phyloP scores from a whole-genome alignment of 2,329 filamentous ascomycete species.

The Fusarium papillatum region DNA sequence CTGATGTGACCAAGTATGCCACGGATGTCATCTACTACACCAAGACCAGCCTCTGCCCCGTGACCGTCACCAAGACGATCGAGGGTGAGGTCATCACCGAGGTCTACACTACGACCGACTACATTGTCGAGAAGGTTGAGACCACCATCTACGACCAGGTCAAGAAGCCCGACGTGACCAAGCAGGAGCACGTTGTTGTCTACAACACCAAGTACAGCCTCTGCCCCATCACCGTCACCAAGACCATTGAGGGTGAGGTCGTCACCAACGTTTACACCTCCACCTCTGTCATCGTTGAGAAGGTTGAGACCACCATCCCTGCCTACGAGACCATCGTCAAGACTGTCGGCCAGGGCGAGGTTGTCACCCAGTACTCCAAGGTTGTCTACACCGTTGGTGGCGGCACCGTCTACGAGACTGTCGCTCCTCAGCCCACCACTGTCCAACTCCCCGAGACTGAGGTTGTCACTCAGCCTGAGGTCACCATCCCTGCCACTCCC shows the following conservation, averaged over 20 bases:
- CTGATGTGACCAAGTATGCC: conserved; percentile 45
- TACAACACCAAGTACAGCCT: conserved; percentile 59
- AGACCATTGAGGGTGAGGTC: conserved; percentile 45
- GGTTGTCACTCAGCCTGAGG: conserved; percentile 35
- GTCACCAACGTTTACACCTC: conserved; percentile 43
- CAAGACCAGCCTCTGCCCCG: conserved; percentile 57
- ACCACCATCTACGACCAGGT: conserved; percentile 51
- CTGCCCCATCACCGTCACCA: conserved; percentile 56
- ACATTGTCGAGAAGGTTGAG: conserved; percentile 50
- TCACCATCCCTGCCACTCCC: conserved; percentile 38
- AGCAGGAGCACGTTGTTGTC: conserved; percentile 47
- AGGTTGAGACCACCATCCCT: conserved; percentile 56
- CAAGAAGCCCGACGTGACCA: conserved; percentile 53
- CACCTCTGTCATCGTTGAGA: conserved; percentile 47
- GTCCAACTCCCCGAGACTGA: conserved; percentile 43
- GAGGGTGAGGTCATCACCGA: conserved; percentile 39
- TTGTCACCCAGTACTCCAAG: conserved; percentile 46
- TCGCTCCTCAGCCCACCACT: conserved; percentile 47
- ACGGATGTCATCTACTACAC: conserved; percentile 56
- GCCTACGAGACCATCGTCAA: conserved; percentile 42
- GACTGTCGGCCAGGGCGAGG: conserved; percentile 35
- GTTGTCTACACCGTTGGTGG: conserved; percentile 41
- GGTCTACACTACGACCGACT: conserved; percentile 44
- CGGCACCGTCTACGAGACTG: conserved; percentile 44
- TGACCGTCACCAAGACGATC: conserved; percentile 53